Evolutionary conservation across 2,329 filamentous ascomycete species (phyloP), one percentile per base, ranked within the genome.

Genomic region (Zymoseptoria ardabiliae): DNA sequence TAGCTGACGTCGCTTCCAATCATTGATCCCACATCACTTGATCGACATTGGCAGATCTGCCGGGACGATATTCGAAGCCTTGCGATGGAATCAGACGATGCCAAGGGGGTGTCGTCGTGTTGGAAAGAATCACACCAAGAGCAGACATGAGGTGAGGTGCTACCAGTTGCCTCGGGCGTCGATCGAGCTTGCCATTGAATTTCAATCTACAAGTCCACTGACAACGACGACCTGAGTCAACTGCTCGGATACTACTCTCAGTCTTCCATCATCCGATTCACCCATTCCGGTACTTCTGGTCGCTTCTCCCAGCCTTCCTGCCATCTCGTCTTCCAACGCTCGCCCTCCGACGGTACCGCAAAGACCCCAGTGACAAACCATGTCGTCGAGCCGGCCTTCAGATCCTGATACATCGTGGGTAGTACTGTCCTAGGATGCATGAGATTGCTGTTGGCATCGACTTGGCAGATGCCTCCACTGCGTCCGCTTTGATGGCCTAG

Each of bases 391-490:
- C 82, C 86, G 51, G 78, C 77, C 56, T 76, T 75, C 41, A 91
- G 71, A 23, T 83, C 85, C 63, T 82, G 79, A 69, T 85, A 82
- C 68, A 92, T 73, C 28, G 86, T 86, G 22, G 89, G 89, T 65
- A 92, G 82, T 50, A 88, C 80, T 3, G 87, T 90, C 60, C 89
- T 77, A 60, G 85, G 84, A 74, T 90, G 85, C 2, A 91, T 79
- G 35, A 92, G 75, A 73, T 92, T 92, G 53, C 86, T 88, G 75
- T 92, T 91, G 6, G 89, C 88, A 70, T 92, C 89, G 10, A 88
- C 87, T 59, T 90, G 85, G 53, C 91, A 83, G 23, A 90, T 78
- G 69, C 82, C 85, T 2, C 88, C 88, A 57, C 73, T 74, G 20
- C 87, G 78, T 11, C 48, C 28, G 11, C 68, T 61, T 61, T 67